Evolutionary conservation across 352 stramenopile species (phyloP).

Genomic region (Phytophthora ramorum): DNA sequence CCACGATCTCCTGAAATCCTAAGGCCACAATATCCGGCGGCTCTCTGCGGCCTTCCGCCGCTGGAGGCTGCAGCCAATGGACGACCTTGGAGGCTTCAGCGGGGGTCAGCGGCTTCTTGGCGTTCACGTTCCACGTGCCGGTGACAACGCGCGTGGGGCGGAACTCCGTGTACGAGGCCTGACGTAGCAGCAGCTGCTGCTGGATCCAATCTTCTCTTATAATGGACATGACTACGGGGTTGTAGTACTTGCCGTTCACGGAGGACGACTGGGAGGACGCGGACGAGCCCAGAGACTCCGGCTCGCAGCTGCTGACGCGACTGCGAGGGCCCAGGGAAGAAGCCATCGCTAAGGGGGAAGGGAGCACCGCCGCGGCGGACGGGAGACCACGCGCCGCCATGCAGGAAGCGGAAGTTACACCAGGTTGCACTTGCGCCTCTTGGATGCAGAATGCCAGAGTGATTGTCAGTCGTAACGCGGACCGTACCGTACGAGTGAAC

Average conservation of each 20-base stretch:
- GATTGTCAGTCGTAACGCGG: slow-evolving; percentile 13
- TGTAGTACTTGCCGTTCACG: slow-evolving; percentile 74
- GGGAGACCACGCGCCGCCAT: slow-evolving; percentile 21
- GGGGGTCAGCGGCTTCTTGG: slow-evolving; percentile 94
- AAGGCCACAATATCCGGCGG: slow-evolving; percentile 74
- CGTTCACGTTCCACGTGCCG: slow-evolving; percentile 99
- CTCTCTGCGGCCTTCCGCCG: slow-evolving; percentile 9
- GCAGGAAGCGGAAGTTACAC: background rate
- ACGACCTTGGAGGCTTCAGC: slow-evolving; percentile 60
- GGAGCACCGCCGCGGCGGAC: slow-evolving; percentile 11
- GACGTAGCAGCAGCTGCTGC: slow-evolving; percentile 69
- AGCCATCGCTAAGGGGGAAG: slow-evolving; percentile 13
- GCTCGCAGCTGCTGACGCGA: slow-evolving; percentile 12
- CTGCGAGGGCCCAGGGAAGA: slow-evolving; percentile 9
- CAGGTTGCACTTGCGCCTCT: slow-evolving; percentile 14
- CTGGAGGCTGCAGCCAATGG: slow-evolving; percentile 69
- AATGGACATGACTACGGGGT: slow-evolving; percentile 84
- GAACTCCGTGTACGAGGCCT: slow-evolving; percentile 73
- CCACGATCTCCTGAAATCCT: slow-evolving; percentile 99
- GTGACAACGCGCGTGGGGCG: slow-evolving; percentile 65
- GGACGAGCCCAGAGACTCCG: slow-evolving; percentile 11
- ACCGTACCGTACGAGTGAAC: too few relatives aligned
- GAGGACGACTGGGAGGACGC: slow-evolving; percentile 12
- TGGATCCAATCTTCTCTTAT: slow-evolving; percentile 91
- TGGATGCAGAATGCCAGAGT: slow-evolving; percentile 7